Conservation (phyloP, 2,329 filamentous ascomycete genomes). For the Decorospora gaudefroyi region DNA sequence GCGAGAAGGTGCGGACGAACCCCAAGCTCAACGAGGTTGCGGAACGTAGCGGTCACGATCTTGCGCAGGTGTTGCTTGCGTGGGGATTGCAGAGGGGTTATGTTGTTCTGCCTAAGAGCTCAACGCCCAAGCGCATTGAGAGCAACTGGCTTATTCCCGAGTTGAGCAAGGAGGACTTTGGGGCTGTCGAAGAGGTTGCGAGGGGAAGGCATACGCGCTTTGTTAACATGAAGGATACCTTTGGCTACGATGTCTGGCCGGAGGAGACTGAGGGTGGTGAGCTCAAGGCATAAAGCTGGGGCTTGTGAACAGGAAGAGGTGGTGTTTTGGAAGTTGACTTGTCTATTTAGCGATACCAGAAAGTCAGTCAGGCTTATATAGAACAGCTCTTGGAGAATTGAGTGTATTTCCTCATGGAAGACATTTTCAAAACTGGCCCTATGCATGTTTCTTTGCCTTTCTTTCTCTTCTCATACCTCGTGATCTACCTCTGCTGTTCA, state of each 20-base stretch:
- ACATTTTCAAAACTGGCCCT: background rate
- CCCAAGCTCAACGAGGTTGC: conserved; percentile 67
- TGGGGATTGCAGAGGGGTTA: conserved; percentile 80
- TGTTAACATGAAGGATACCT: conserved; percentile 82
- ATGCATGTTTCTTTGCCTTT: too few species aligned
- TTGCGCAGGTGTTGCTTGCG: conserved; percentile 79
- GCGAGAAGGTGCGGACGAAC: conserved; percentile 72
- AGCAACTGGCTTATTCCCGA: conserved; percentile 69
- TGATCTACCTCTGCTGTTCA: background rate
- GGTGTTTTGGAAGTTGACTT: conserved; percentile 11
- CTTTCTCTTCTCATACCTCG: background rate
- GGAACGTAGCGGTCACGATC: conserved; percentile 72
- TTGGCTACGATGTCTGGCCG: conserved; percentile 69
- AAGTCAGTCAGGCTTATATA: conserved; percentile 23
- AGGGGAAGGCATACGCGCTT: conserved; percentile 70
- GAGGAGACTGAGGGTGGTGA: conserved; percentile 43
- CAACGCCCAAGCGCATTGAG: conserved; percentile 47
- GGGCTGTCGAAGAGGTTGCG: conserved; percentile 66
- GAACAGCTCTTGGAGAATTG: conserved; percentile 15
- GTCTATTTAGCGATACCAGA: conserved; percentile 33
- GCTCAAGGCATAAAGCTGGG: conserved; percentile 28
- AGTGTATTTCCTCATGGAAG: conserved; percentile 1
- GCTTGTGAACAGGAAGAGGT: conserved; percentile 4
- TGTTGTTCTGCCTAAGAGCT: conserved; percentile 50
- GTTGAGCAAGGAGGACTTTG: conserved; percentile 60